phyloP scores from a whole-genome alignment of 495 filamentous ascomycete genomes.

The Venustampulla echinocandica region DNA sequence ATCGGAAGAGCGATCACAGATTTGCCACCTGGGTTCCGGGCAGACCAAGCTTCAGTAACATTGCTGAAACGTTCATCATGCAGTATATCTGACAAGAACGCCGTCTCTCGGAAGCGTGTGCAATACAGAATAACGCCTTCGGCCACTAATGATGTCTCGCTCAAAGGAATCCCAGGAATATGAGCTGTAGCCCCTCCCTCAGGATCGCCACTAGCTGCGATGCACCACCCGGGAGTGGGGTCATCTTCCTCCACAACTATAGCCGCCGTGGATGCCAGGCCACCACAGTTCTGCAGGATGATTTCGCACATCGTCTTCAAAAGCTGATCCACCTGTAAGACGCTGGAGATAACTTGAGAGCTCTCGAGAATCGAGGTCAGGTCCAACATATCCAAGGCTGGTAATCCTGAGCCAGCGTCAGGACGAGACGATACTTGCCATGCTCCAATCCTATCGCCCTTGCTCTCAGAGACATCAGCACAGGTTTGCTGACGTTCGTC shows the following conservation, averaged over 20 bases:
- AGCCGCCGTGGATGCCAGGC: conserved; percentile 64
- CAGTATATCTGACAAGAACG: conserved; percentile 75
- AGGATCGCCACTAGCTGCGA: conserved; percentile 66
- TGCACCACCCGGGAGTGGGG: conserved; percentile 50
- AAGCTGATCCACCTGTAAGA: conserved; percentile 74
- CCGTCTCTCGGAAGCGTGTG: conserved; percentile 71
- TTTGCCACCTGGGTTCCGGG: conserved; percentile 58
- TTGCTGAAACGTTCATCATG: conserved; percentile 84
- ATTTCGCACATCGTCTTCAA: conserved; percentile 86
- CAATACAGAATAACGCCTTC: conserved; percentile 75
- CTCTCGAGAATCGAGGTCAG: conserved; percentile 78
- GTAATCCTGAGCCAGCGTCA: conserved; percentile 42
- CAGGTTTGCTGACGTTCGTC: conserved; percentile 40
- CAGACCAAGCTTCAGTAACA: conserved; percentile 60
- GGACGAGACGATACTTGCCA: conserved; percentile 44
- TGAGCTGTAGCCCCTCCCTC: conserved; percentile 56
- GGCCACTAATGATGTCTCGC: conserved; percentile 53
- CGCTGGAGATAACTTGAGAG: conserved; percentile 84
- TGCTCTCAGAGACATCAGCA: conserved; percentile 39
- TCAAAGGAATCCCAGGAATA: conserved; percentile 56
- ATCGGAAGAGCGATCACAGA: conserved; percentile 84
- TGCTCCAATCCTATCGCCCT: conserved; percentile 54
- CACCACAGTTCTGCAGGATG: conserved; percentile 76
- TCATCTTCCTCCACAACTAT: conserved; percentile 70
- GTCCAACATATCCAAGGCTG: conserved; percentile 73